Percentiles rank a stretch among this genome's conserved stretches.
These are phyloP conservation scores for Nemania serpens DNA, from an alignment of 2,329 filamentous ascomycete species.

Conservation along the genomic window DNA sequence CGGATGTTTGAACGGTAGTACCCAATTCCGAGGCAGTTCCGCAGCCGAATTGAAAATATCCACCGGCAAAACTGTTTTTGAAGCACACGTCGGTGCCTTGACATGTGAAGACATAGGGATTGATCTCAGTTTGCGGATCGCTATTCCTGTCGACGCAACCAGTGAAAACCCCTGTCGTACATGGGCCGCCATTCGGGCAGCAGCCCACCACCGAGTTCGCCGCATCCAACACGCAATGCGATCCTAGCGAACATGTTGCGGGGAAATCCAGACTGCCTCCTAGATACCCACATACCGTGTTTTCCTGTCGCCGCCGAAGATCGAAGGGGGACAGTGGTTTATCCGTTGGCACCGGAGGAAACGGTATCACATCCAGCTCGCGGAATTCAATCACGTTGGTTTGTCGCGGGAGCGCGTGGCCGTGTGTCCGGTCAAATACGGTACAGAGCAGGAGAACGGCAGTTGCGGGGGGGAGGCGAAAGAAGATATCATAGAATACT, in stretches of 20 bases:
- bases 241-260: slow-evolving; percentile 61
- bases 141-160: slow-evolving; percentile 60
- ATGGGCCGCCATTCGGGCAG: slow-evolving; percentile 58
- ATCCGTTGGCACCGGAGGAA: slow-evolving; percentile 49
- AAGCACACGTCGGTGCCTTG: slow-evolving; percentile 57
- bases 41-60: slow-evolving; percentile 62
- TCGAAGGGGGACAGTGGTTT: slow-evolving; percentile 45
- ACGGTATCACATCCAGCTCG: slow-evolving; percentile 48
- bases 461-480: slow-evolving; percentile 44
- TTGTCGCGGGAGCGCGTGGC: slow-evolving; percentile 48
- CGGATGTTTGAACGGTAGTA: slow-evolving; percentile 54
- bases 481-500: slow-evolving; percentile 42
- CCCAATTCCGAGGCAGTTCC: slow-evolving; percentile 54
- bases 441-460: slow-evolving; percentile 44
- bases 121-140: slow-evolving; percentile 53
- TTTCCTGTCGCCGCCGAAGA: slow-evolving; percentile 49
- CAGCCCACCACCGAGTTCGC: slow-evolving; percentile 57
- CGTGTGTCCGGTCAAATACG: slow-evolving; percentile 41
- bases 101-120: slow-evolving; percentile 64
- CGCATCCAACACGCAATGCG: slow-evolving; percentile 61
- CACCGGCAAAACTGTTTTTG: slow-evolving; percentile 59
- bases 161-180: slow-evolving; percentile 61
- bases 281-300: slow-evolving; percentile 64
- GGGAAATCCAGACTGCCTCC: slow-evolving; percentile 56
- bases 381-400: slow-evolving; percentile 45